Conservation (phyloP, 2,329 filamentous ascomycete species). For the Trichothecium roseum region DNA sequence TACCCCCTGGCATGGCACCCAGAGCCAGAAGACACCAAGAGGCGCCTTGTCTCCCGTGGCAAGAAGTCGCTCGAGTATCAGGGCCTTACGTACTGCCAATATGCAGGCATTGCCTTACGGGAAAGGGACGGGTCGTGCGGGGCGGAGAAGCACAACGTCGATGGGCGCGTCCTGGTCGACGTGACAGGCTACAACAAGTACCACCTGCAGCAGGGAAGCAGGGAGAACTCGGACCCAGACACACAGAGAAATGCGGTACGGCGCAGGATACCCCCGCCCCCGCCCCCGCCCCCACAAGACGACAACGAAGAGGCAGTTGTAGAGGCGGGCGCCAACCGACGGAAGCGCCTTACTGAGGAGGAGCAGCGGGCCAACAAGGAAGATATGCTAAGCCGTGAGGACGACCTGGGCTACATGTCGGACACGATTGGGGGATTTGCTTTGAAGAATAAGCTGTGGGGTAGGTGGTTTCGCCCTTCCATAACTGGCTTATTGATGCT, state of each 20-base stretch:
- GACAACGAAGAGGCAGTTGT: too few relatives aligned
- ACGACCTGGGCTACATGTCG: too few relatives aligned
- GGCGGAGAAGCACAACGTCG: constrained; percentile 20
- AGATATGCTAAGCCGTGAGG: too few relatives aligned
- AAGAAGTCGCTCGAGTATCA: constrained; percentile 3
- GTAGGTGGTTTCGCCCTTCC: not conserved
- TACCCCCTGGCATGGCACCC: constrained; percentile 4
- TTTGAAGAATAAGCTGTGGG: too few relatives aligned
- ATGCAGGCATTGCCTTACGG: constrained; percentile 29
- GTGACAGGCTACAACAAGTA: constrained; percentile 31
- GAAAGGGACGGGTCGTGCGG: constrained; percentile 5
- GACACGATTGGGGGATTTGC: too few relatives aligned
- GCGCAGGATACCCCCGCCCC: not conserved
- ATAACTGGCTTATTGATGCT: not conserved
- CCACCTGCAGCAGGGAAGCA: constrained; percentile 21
- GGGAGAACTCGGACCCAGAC: constrained; percentile 21
- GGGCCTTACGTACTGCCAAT: constrained; percentile 22
- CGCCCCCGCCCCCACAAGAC: too few relatives aligned
- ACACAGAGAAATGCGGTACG: constrained; percentile 11
- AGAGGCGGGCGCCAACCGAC: too few relatives aligned
- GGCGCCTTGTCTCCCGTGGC: constrained; percentile 4
- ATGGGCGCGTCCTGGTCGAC: constrained; percentile 13
- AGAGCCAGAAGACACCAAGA: not conserved
- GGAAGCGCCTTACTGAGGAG: too few relatives aligned
- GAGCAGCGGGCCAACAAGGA: too few relatives aligned